Percentiles rank a stretch among this genome's conserved stretches.
These are phyloP conservation scores for Kuraishia borneana DNA, from an alignment of 805 yeast species.

Conservation along the genomic window DNA sequence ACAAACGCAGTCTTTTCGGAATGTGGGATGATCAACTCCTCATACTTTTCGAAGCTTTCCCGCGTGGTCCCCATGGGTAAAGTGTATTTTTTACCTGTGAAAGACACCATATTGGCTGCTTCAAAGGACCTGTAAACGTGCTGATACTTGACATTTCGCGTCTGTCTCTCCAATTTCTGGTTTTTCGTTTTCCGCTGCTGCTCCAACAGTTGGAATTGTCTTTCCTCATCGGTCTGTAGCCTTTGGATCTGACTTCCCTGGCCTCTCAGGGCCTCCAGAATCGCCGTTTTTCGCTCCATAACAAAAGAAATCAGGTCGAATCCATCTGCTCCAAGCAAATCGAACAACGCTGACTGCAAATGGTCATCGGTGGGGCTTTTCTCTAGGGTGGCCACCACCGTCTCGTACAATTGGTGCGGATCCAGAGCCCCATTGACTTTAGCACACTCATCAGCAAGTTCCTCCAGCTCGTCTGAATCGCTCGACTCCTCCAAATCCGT, in stretches of 20 bases:
- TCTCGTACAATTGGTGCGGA: conserved; percentile 1
- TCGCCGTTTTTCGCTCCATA: conserved; percentile 30
- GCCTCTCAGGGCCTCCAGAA: conserved; percentile 9
- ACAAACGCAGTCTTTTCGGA: conserved; percentile 34
- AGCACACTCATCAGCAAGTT: conserved; percentile 11
- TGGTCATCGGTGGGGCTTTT: conserved; percentile 31
- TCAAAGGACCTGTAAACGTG: conserved; percentile 74
- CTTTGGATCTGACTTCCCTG: conserved; percentile 10
- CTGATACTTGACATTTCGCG: conserved; percentile 50
- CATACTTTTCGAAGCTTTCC: conserved; percentile 48
- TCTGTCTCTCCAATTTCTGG: conserved; percentile 33
- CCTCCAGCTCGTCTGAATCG: conserved; percentile 7
- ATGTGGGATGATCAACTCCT: conserved; percentile 77
- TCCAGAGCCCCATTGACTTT: neutral
- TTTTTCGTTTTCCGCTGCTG: conserved; percentile 40
- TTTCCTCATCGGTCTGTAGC: conserved; percentile 42
- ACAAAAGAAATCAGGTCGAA: conserved; percentile 66
- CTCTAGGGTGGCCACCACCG: conserved; percentile 1
- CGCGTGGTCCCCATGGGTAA: conserved; percentile 78
- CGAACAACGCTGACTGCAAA: conserved; percentile 64
- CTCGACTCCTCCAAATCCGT: conserved; percentile 7
- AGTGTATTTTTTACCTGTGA: conserved; percentile 70
- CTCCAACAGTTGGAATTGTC: conserved; percentile 38
- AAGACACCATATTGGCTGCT: conserved; percentile 57
- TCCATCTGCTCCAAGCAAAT: conserved; percentile 77